A percentile compares a stretch with the other conserved stretches of the same genome.
phyloP scores from a whole-genome alignment of 805 yeast genomes.

The Dipodascus geniculatus region DNA sequence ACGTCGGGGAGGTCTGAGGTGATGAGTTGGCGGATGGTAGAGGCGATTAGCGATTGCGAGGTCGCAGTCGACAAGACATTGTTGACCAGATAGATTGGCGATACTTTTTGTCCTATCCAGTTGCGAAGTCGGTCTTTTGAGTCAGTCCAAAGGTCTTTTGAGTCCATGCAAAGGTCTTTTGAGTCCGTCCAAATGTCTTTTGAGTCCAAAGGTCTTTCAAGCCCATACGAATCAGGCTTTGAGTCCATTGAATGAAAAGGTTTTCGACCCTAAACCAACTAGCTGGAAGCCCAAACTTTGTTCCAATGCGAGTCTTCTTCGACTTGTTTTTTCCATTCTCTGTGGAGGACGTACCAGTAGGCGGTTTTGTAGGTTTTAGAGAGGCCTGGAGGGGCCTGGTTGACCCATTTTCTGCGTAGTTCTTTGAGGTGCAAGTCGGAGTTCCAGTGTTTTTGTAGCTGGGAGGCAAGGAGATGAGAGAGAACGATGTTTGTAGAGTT shows the following conservation, averaged over 20 bases:
- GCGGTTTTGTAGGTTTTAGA: not conserved
- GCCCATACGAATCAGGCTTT: no score
- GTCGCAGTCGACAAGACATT: not conserved
- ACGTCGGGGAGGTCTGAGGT: not conserved
- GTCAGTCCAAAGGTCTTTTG: no score
- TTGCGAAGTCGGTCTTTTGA: no score
- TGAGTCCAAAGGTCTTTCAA: no score
- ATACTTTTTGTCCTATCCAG: not conserved
- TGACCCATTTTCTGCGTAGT: not conserved
- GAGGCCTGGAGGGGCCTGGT: not conserved
- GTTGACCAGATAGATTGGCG: not conserved
- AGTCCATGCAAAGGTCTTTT: no score
- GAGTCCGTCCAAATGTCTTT: no score
- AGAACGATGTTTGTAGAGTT: not conserved
- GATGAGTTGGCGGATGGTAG: not conserved
- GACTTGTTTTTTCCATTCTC: not conserved
- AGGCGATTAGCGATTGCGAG: not conserved
- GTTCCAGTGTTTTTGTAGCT: not conserved
- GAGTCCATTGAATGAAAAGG: no score
- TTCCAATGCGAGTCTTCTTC: not conserved
- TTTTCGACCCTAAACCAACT: constrained; percentile 1
- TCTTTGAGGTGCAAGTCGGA: not conserved
- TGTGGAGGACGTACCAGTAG: not conserved
- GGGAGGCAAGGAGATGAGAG: not conserved
- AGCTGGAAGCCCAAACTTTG: no score